Evolutionary conservation across 2,329 filamentous ascomycete genomes (phyloP).

Genomic region (Penicillium aurantiogriseum): DNA sequence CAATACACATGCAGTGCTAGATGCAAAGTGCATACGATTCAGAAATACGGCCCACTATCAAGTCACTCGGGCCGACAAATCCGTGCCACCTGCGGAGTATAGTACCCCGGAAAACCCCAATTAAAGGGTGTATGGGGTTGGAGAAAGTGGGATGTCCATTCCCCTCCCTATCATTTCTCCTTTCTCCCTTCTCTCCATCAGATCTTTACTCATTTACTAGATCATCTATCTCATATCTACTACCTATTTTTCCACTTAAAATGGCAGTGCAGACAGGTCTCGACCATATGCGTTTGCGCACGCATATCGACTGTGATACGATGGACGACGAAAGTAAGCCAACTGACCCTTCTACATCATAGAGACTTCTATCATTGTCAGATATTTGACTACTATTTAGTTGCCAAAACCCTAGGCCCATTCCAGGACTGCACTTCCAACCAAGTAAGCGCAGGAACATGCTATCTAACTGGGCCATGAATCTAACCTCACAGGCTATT

Average conservation of each 20-base stretch:
- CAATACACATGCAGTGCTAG: neutral
- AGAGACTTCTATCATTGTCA: neutral
- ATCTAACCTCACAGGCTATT: slow-evolving; percentile 42
- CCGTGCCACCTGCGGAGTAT: neutral
- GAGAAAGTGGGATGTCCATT: slow-evolving; percentile 3
- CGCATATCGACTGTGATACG: slow-evolving; percentile 54
- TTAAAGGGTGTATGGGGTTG: neutral
- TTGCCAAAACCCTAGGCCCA: slow-evolving; percentile 47
- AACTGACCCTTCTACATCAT: neutral
- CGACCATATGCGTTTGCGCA: slow-evolving; percentile 46
- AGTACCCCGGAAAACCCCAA: neutral
- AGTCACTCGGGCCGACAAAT: neutral
- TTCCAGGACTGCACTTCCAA: slow-evolving; percentile 57
- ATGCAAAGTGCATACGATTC: neutral
- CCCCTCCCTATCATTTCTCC: neutral
- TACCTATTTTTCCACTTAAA: neutral
- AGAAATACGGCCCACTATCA: neutral
- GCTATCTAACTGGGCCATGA: neutral
- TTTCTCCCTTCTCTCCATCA: neutral
- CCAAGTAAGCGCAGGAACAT: slow-evolving; percentile 40
- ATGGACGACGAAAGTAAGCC: slow-evolving; percentile 48
- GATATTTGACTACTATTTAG: slow-evolving; percentile 27
- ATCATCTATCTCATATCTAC: neutral
- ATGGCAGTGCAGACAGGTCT: slow-evolving; percentile 32
- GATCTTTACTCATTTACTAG: neutral